These are phyloP conservation scores for Byssoonygena ceratinophila DNA, from an alignment of 2,329 filamentous ascomycete genomes.

Conservation along the genomic window DNA sequence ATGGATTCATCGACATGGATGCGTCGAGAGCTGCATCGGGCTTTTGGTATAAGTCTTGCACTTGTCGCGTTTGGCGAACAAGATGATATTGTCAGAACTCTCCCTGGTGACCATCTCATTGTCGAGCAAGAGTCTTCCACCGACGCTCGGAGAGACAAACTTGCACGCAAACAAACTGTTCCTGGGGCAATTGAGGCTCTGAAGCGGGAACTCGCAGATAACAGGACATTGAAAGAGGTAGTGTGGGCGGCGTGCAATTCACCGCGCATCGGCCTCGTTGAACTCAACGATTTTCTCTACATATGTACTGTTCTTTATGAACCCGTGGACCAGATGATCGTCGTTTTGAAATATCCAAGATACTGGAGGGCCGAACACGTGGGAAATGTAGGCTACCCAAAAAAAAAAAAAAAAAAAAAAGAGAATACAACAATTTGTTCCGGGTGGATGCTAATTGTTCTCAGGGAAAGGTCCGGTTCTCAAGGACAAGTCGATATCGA, in stretches of 20 bases:
- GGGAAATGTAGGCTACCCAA: conserved; percentile 37
- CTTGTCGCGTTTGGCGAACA: conserved; percentile 49
- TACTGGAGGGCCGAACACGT: conserved; percentile 47
- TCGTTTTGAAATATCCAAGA: conserved; percentile 45
- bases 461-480: conserved; percentile 38
- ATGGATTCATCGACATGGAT: conserved; percentile 50
- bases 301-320: conserved; percentile 49
- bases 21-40: conserved; percentile 41
- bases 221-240: conserved; percentile 42
- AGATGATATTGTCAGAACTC: conserved; percentile 25
- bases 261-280: conserved; percentile 40
- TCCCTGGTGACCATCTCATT: conserved; percentile 38
- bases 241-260: conserved; percentile 50
- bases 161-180: conserved; percentile 47
- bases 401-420: not conserved
- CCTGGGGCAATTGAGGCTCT: conserved; percentile 49
- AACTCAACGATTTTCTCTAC: conserved; percentile 48
- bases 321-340: conserved; percentile 39
- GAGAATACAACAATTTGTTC: not conserved
- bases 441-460: not conserved
- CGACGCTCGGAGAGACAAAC: conserved; percentile 43
- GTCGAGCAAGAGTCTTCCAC: conserved; percentile 47
- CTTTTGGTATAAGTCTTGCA: conserved; percentile 48
- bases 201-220: conserved; percentile 42
- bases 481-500: conserved; percentile 30